These are phyloP conservation scores for Huntiella bhutanensis DNA, from an alignment of 2,329 filamentous ascomycete genomes.

Conservation along the genomic window DNA sequence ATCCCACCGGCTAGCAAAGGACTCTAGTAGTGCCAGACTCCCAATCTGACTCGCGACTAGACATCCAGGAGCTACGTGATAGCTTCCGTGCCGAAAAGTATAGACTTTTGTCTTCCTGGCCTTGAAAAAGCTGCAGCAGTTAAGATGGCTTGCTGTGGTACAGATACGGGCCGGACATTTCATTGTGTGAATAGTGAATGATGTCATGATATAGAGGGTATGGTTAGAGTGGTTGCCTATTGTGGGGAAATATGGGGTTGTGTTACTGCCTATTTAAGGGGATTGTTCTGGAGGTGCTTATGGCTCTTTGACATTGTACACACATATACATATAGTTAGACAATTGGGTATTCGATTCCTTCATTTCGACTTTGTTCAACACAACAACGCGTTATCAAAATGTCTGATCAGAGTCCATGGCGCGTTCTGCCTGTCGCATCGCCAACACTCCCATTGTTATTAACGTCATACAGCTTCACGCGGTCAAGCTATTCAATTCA, in stretches of 20 bases:
- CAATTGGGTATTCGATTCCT: background rate
- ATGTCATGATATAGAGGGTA: no score
- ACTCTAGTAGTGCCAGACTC: constrained; percentile 23
- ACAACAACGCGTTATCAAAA: constrained; percentile 12
- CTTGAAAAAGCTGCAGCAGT: constrained; percentile 42
- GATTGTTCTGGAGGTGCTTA: no score
- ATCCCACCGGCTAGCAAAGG: constrained; percentile 33
- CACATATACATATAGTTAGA: no score
- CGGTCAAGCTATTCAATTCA: constrained; percentile 41
- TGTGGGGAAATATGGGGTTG: no score
- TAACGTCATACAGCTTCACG: constrained; percentile 41
- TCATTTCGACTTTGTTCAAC: background rate
- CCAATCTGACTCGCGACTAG: constrained; percentile 24
- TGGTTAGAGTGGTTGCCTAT: no score
- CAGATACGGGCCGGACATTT: constrained; percentile 47
- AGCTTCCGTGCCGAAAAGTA: constrained; percentile 39
- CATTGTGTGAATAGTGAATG: background rate
- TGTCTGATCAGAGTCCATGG: constrained; percentile 24
- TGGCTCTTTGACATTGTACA: no score
- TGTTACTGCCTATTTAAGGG: no score
- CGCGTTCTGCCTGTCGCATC: constrained; percentile 26
- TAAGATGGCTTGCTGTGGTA: constrained; percentile 36
- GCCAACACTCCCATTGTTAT: constrained; percentile 34
- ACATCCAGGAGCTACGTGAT: constrained; percentile 39
- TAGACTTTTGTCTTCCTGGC: constrained; percentile 19